Evolutionary conservation across 179 eudicot species (phyloP).

Genomic region (Patellifolia procumbens): DNA sequence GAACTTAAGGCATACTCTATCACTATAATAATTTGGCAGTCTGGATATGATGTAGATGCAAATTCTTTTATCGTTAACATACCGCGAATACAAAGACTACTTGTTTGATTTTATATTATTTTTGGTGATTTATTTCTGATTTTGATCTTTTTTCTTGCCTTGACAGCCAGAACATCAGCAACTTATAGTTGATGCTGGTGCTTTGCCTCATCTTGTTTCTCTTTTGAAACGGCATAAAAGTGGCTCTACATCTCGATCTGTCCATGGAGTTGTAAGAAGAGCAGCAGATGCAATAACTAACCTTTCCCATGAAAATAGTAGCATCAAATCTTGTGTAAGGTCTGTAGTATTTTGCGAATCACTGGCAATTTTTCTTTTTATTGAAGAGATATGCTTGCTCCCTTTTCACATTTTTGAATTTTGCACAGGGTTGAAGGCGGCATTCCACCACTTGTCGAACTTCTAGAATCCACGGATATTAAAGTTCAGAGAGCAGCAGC

Average conservation of each 20-base stretch:
- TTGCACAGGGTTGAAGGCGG: conserved; percentile 68
- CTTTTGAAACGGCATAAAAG: conserved; percentile 61
- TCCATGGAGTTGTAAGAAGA: conserved; percentile 68
- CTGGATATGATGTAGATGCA: not conserved
- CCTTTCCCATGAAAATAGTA: conserved; percentile 89
- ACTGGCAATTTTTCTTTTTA: not conserved
- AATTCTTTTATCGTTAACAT: not conserved
- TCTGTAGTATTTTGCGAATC: conserved; percentile 20
- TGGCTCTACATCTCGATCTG: conserved; percentile 50
- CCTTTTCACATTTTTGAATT: not conserved
- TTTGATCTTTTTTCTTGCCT: not conserved
- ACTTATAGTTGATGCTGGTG: conserved; percentile 87
- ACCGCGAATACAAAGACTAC: conserved; percentile 44
- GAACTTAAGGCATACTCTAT: not conserved
- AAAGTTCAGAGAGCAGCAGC: conserved; percentile 96
- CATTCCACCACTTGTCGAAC: conserved; percentile 85
- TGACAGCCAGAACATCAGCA: conserved; percentile 91
- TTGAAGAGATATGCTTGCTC: too few species aligned
- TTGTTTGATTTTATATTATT: conserved; percentile 49
- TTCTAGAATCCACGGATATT: conserved; percentile 60
- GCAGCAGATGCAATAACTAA: conserved; percentile 96
- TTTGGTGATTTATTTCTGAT: not conserved
- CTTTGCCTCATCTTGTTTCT: conserved; percentile 69
- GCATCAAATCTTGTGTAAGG: conserved; percentile 77
- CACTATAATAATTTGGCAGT: not conserved